phyloP scores from a whole-genome alignment of 805 yeast genomes.

The Starmerella apicola region DNA sequence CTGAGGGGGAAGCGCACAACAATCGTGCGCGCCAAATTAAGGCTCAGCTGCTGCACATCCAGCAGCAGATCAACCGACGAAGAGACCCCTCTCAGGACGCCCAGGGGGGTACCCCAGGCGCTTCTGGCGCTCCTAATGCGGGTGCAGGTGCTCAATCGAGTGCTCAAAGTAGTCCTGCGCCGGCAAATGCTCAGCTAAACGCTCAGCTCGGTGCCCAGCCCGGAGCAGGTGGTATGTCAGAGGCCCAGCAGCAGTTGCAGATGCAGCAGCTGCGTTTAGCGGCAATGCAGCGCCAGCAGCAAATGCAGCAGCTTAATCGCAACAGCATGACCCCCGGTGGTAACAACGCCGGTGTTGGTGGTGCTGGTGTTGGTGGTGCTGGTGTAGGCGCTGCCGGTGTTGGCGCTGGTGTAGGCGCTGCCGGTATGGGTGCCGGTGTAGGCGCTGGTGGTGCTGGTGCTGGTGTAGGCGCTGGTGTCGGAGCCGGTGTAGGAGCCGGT shows the following conservation, averaged over 20 bases:
- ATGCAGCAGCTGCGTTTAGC: not conserved
- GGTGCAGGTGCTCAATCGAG: too few relatives aligned
- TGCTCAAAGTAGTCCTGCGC: too few relatives aligned
- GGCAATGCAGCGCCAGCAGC: conserved; percentile 18
- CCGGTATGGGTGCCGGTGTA: conserved; percentile 15
- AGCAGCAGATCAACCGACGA: conserved; percentile 10
- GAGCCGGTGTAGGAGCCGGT: too few relatives aligned
- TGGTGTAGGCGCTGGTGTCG: conserved; percentile 5
- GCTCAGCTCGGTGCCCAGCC: too few relatives aligned
- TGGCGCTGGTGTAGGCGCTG: conserved; percentile 15
- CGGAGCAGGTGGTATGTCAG: too few relatives aligned
- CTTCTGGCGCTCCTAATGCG: too few relatives aligned
- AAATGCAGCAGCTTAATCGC: too few relatives aligned
- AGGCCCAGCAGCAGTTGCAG: too few relatives aligned
- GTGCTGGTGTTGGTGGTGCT: conserved; percentile 11
- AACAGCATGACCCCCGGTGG: too few relatives aligned
- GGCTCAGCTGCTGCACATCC: conserved; percentile 19
- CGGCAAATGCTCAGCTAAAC: too few relatives aligned
- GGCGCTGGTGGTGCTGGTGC: conserved; percentile 9
- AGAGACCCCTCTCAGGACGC: not conserved
- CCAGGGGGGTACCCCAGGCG: too few relatives aligned
- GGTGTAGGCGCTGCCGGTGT: too few relatives aligned
- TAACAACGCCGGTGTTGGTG: conserved; percentile 7
- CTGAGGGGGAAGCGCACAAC: conserved; percentile 25
- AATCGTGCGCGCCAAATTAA: conserved; percentile 25